These are phyloP conservation scores for Biscutella laevigata DNA, from an alignment of 441 rosid species.

Conservation along the genomic window DNA sequence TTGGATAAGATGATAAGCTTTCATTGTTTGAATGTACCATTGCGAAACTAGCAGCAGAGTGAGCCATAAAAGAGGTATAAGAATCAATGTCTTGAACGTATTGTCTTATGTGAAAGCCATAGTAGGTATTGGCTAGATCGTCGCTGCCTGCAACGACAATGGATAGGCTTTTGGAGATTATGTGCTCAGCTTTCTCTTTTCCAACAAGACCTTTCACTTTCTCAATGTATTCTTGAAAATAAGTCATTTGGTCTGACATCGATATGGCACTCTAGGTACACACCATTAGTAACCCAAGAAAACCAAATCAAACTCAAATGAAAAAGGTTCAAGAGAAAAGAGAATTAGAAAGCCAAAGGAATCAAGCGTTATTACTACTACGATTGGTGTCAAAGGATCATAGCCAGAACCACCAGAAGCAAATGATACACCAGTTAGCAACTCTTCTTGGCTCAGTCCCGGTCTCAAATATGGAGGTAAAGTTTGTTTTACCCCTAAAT, in stretches of 20 bases:
- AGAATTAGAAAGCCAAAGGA: background rate
- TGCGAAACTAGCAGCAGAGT: constrained; percentile 34
- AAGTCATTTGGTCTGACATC: constrained; percentile 37
- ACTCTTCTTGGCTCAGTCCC: constrained; percentile 26
- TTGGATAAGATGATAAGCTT: background rate
- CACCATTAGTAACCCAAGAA: background rate
- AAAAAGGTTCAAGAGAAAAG: background rate
- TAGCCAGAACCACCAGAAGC: constrained; percentile 43
- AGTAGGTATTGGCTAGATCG: constrained; percentile 53
- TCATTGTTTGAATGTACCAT: constrained; percentile 37
- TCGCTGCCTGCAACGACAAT: constrained; percentile 45
- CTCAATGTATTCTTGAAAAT: constrained; percentile 44
- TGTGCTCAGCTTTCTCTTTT: constrained; percentile 33
- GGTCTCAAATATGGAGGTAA: constrained; percentile 33
- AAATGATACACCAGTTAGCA: constrained; percentile 39
- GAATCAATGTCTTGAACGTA: constrained; percentile 29
- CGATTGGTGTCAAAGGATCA: constrained; percentile 34
- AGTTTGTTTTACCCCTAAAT: constrained; percentile 24
- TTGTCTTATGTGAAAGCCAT: constrained; percentile 21
- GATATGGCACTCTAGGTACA: constrained; percentile 49
- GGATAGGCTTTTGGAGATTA: constrained; percentile 33
- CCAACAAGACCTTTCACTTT: constrained; percentile 40
- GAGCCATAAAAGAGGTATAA: constrained; percentile 38
- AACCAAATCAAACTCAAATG: background rate
- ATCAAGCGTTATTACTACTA: constrained; percentile 24